Conservation (phyloP, 208 protist genomes). For the Trypanosoma mega region DNA sequence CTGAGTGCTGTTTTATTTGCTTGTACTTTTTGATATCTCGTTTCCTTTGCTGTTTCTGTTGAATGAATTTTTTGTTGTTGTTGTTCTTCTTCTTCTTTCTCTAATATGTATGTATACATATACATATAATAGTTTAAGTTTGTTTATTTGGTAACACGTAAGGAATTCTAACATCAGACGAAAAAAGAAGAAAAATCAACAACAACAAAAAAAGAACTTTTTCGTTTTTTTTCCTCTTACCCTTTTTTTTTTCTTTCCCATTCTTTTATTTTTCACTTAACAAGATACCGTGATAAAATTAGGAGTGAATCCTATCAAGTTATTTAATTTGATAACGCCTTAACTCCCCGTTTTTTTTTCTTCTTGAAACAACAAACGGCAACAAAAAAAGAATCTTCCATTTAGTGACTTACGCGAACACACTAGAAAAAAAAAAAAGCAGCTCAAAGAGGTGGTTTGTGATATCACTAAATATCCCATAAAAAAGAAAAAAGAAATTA, state of each 20-base stretch:
- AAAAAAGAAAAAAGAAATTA: neutral
- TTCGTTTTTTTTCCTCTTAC: constrained; percentile 6
- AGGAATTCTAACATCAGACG: no score
- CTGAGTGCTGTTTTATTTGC: constrained; percentile 11
- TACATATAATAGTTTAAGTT: no score
- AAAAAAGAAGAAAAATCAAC: no score
- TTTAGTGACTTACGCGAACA: no score
- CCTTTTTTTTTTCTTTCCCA: constrained; percentile 5
- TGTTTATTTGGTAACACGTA: no score
- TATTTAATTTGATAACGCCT: neutral
- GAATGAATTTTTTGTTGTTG: constrained; percentile 4
- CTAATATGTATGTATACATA: neutral
- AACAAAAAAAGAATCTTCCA: neutral
- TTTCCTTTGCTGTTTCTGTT: constrained; percentile 4
- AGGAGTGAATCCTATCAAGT: no score
- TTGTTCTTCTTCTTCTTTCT: constrained; percentile 22
- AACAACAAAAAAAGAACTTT: no score
- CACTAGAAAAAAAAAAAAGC: no score
- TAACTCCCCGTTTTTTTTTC: neutral
- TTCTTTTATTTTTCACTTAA: neutral
- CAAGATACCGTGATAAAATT: no score
- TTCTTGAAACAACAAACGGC: neutral
- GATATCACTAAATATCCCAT: no score
- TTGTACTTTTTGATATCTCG: constrained; percentile 15
- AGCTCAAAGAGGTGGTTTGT: no score